Evolutionary conservation across 768 basidiomycete genomes (phyloP).

Genomic region (Cyclocybe aegerita): DNA sequence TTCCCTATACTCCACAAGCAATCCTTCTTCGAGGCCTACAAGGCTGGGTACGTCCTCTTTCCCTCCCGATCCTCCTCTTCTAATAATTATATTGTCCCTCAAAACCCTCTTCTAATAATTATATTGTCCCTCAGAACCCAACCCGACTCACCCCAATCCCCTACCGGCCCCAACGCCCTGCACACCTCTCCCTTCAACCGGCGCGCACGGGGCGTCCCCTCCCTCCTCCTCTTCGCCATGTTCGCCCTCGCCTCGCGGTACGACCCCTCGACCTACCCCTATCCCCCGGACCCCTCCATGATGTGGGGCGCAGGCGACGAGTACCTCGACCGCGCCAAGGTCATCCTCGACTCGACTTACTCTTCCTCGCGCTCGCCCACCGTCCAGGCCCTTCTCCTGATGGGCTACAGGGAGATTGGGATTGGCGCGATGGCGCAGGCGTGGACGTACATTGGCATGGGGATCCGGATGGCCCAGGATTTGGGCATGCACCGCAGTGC

Average conservation of each 20-base stretch:
- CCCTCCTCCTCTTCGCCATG: conserved; percentile 79
- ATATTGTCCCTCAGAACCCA: conserved; percentile 7
- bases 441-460: conserved; percentile 87
- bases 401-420: conserved; percentile 85
- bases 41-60: conserved; percentile 30
- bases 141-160: conserved; percentile 15
- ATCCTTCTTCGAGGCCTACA: conserved; percentile 62
- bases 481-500: conserved; percentile 81
- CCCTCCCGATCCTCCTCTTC: conserved; percentile 6
- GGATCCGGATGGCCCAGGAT: conserved; percentile 91
- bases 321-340: conserved; percentile 67
- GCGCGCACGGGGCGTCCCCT: conserved; percentile 49
- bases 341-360: conserved; percentile 63
- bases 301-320: conserved; percentile 85
- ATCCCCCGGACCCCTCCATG: conserved; percentile 43
- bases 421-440: conserved; percentile 88
- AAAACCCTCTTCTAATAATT: too few relatives aligned
- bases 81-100: too few relatives aligned
- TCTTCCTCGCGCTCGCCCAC: conserved; percentile 73
- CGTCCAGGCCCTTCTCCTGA: conserved; percentile 75
- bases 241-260: conserved; percentile 82
- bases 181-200: conserved; percentile 35
- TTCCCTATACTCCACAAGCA: conserved; percentile 78
- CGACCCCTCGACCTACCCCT: conserved; percentile 29
- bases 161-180: conserved; percentile 8